A percentile compares a stretch with the other conserved stretches of the same genome.
Evolutionary conservation across 352 stramenopile genomes (phyloP).

Genomic region (Globisporangium cederbergense): DNA sequence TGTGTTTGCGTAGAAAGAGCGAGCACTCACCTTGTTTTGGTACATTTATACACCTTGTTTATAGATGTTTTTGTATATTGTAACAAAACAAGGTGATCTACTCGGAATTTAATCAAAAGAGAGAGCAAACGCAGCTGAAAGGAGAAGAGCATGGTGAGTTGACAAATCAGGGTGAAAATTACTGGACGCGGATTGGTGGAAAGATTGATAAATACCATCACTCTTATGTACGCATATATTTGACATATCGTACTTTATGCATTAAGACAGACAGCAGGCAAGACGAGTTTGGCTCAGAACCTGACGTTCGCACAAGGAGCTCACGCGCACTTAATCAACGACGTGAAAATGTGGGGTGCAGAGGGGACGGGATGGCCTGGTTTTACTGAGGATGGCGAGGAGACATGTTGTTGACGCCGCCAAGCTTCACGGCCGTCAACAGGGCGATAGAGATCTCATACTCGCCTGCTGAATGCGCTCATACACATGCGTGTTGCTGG

Average conservation of each 20-base stretch:
- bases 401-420: slow-evolving; percentile 1
- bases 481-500: no score
- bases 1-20: slow-evolving; percentile 4
- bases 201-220: slow-evolving; percentile 1
- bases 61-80: neutral
- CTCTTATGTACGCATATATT: neutral
- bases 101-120: neutral
- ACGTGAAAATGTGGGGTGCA: slow-evolving; percentile 8
- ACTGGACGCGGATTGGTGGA: neutral
- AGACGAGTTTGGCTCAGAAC: neutral
- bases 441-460: no score
- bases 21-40: neutral
- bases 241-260: neutral
- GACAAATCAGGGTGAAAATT: neutral
- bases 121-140: neutral
- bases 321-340: neutral
- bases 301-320: neutral
- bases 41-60: neutral
- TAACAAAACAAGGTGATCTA: neutral
- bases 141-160: neutral
- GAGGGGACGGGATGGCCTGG: slow-evolving; percentile 2
- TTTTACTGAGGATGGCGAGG: neutral
- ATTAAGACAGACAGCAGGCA: neutral
- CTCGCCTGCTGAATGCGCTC: no score
- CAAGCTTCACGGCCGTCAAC: no score